Evolutionary conservation across 139 green algal genomes (phyloP).

Genomic region (Yamagishiella unicocca): DNA sequence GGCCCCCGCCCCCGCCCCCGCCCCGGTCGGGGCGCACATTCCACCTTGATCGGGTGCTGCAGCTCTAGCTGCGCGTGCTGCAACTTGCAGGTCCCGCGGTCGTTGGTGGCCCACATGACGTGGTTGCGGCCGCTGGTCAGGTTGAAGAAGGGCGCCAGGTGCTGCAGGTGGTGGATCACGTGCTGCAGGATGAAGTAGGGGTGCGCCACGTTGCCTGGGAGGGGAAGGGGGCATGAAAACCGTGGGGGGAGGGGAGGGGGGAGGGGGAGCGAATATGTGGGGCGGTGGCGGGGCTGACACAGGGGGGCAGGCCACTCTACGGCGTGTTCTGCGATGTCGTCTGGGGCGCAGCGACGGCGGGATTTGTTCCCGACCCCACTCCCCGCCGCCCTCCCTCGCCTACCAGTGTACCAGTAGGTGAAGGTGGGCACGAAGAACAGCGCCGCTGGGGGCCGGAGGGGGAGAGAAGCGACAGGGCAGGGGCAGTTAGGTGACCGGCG

Average conservation of each 20-base stretch:
- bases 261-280: too few species aligned
- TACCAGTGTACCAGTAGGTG: slow-evolving; percentile 46
- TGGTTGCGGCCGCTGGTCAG: slow-evolving; percentile 26
- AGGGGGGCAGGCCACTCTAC: too few species aligned
- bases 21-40: too few species aligned
- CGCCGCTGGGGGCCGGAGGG: background rate
- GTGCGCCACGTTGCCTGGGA: slow-evolving; percentile 18
- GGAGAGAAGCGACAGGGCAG: background rate
- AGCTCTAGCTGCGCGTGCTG: slow-evolving; percentile 1
- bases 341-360: background rate
- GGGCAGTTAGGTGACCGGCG: too few species aligned
- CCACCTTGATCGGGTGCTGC: slow-evolving; percentile 42
- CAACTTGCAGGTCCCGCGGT: slow-evolving; percentile 35
- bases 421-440: slow-evolving; percentile 40
- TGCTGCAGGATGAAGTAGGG: slow-evolving; percentile 13
- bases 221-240: background rate
- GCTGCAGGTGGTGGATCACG: slow-evolving; percentile 8
- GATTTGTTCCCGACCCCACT: background rate
- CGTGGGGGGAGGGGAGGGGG: too few species aligned
- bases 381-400: background rate
- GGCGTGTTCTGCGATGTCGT: too few species aligned
- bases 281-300: too few species aligned
- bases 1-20: background rate
- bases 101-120: slow-evolving; percentile 37
- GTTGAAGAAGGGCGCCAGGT: slow-evolving; percentile 25